Evolutionary conservation across 495 filamentous ascomycete genomes (phyloP).

Genomic region (Talaromyces thailandensis): DNA sequence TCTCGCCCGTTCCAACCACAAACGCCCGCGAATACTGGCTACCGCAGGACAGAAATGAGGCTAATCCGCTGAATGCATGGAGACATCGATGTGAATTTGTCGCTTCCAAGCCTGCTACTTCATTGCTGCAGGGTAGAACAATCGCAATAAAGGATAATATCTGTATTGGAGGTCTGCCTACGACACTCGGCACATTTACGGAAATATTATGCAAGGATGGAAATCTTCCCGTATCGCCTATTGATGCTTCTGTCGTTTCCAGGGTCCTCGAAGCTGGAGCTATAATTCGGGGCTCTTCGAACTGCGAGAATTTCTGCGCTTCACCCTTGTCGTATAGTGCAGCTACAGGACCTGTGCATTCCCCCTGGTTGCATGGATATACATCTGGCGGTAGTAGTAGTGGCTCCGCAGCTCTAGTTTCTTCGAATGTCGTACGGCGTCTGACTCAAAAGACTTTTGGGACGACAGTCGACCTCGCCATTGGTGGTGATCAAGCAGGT

Average conservation of each 20-base stretch:
- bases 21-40: constrained; percentile 15
- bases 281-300: constrained; percentile 31
- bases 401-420: constrained; percentile 47
- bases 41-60: constrained; percentile 6
- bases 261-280: constrained; percentile 37
- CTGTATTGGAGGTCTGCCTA: constrained; percentile 23
- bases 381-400: constrained; percentile 48
- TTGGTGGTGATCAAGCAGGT: constrained; percentile 50
- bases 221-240: constrained; percentile 17
- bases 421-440: constrained; percentile 24
- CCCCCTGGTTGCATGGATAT: constrained; percentile 38
- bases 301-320: constrained; percentile 39
- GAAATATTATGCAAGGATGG: constrained; percentile 15
- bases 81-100: constrained; percentile 15
- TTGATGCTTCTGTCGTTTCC: constrained; percentile 38
- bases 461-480: constrained; percentile 34
- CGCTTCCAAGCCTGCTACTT: constrained; percentile 8
- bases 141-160: constrained; percentile 31
- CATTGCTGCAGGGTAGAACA: constrained; percentile 17
- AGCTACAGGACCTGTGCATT: constrained; percentile 41
- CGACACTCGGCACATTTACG: constrained; percentile 21
- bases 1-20: constrained; percentile 10
- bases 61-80: constrained; percentile 35
- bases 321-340: constrained; percentile 35
- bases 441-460: constrained; percentile 19